Base-by-base conservation (phyloP, 2,329 filamentous ascomycete genomes). In the Clonostachys rhizophaga region DNA sequence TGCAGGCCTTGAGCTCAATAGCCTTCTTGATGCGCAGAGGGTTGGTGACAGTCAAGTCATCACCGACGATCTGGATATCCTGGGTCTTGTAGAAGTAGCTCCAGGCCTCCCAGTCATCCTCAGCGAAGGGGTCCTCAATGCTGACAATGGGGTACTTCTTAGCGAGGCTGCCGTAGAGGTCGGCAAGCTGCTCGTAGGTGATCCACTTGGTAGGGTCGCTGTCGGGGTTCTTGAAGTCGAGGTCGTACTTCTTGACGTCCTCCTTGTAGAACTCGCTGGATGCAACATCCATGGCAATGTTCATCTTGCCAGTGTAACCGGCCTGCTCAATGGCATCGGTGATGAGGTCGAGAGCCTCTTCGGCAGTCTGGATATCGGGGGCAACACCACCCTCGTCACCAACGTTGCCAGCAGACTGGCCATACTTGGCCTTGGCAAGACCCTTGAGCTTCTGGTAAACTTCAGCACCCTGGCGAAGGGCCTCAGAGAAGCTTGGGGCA, bases 21-120 rank as follows among this genome's bases (percentile, higher is more conserved):
- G 94, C 94, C 83, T 95, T 95, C 89, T 97, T 96, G 84, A 99
- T 99, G 74, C 94, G 92, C 63, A 89, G 76, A 54, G 94, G 94
- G 86, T 99, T 99, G 74, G 94, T 99, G 74, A 99, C 94, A 58
- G 94, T 97, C 82, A 99, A 75, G 69, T 99, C 94, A 68, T 99
- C 94, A 78, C 86, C 94, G 58, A 99, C 94, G 68, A 99, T 91
- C 83, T 99, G 94, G 81, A 95, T 91, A 74, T 96, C 86, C 67
- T 90, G 91, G 63, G 89, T 94, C 88, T 96, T 96, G 87, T 87
- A 96, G 87, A 97, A 99, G 86, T 97, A 96, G 84, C 89, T 95
- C 94, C 94, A 99, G 53, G 94, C 94, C 84, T 97, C 92, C 94
- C 94, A 99, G 81, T 99, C 94, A 66, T 97, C 94, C 84, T 99